Evolutionary conservation across 1,284 basidiomycete species (phyloP).

Genomic region (Porogramme epimiltina): DNA sequence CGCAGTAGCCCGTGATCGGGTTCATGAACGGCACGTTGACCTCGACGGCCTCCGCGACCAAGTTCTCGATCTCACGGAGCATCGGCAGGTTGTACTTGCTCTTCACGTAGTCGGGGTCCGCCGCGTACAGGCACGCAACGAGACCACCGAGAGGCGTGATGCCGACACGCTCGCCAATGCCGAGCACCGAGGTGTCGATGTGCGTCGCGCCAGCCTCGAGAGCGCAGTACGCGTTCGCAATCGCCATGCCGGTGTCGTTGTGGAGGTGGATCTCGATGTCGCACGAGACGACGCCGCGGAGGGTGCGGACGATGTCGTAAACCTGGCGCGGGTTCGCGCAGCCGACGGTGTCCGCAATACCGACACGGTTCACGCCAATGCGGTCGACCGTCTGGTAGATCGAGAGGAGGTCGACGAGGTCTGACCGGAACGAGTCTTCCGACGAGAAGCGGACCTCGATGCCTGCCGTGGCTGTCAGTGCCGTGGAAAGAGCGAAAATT

Average conservation of each 20-base stretch:
- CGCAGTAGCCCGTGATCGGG: conserved; percentile 96
- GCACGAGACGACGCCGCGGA: conserved; percentile 93
- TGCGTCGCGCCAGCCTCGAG: conserved; percentile 99
- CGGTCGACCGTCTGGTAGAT: conserved; percentile 99
- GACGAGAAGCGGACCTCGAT: conserved; percentile 99
- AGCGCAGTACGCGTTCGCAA: conserved; percentile 98
- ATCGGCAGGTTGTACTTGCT: conserved; percentile 98
- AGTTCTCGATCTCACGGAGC: conserved; percentile 98
- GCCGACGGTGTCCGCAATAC: conserved; percentile 99
- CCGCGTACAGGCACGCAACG: conserved; percentile 95
- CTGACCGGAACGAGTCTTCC: conserved; percentile 99
- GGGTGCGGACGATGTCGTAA: conserved; percentile 96
- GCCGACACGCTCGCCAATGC: conserved; percentile 98
- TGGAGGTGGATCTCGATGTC: conserved; percentile 99
- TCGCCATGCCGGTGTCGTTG: conserved; percentile 98
- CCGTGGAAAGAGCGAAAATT: not conserved
- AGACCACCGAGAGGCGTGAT: conserved; percentile 98
- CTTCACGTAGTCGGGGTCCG: conserved; percentile 99
- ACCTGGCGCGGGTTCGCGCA: conserved; percentile 99
- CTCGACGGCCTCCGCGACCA: conserved; percentile 98
- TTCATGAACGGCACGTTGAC: conserved; percentile 99
- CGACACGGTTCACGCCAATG: conserved; percentile 98
- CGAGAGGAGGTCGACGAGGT: conserved; percentile 96
- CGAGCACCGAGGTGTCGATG: conserved; percentile 95
- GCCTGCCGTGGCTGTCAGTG: conserved; percentile 31